phyloP scores from a whole-genome alignment of 2,329 filamentous ascomycete species.

The Colletotrichum siamense region DNA sequence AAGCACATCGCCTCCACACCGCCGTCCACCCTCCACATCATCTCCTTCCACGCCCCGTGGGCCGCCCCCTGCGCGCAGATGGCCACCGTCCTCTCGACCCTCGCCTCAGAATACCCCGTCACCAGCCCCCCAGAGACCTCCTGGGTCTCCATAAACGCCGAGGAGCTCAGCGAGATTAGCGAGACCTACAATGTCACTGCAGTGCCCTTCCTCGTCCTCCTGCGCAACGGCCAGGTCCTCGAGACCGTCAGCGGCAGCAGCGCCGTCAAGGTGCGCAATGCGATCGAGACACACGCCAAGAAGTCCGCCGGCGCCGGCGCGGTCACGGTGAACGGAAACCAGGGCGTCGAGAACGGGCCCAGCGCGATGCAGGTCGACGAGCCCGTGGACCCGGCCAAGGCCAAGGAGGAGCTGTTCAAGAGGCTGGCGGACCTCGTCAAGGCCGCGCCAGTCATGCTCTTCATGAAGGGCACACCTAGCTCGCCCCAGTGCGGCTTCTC shows the following conservation, averaged over 20 bases:
- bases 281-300: conserved; percentile 83
- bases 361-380: conserved; percentile 27
- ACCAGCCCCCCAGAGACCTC: conserved; percentile 70
- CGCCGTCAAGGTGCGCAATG: conserved; percentile 80
- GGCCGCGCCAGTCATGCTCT: conserved; percentile 96
- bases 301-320: conserved; percentile 42
- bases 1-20: conserved; percentile 70
- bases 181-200: conserved; percentile 94
- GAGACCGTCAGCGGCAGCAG: conserved; percentile 92
- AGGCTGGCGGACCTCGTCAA: conserved; percentile 86
- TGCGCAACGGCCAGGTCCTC: conserved; percentile 76
- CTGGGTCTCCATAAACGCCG: conserved; percentile 92
- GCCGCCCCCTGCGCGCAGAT: conserved; percentile 96
- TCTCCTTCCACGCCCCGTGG: conserved; percentile 98
- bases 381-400: conserved; percentile 49
- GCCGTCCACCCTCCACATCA: conserved; percentile 74
- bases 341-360: conserved; percentile 27
- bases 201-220: conserved; percentile 88
- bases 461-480: conserved; percentile 96
- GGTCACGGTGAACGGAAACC: conserved; percentile 40
- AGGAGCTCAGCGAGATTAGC: conserved; percentile 90
- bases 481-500: conserved; percentile 93
- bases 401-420: conserved; percentile 85
- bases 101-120: conserved; percentile 84
- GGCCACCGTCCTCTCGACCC: conserved; percentile 82